Percentiles rank a stretch among this genome's conserved stretches.
Conservation (phyloP, 2,329 filamentous ascomycete species). For the Aureobasidium namibiae region DNA sequence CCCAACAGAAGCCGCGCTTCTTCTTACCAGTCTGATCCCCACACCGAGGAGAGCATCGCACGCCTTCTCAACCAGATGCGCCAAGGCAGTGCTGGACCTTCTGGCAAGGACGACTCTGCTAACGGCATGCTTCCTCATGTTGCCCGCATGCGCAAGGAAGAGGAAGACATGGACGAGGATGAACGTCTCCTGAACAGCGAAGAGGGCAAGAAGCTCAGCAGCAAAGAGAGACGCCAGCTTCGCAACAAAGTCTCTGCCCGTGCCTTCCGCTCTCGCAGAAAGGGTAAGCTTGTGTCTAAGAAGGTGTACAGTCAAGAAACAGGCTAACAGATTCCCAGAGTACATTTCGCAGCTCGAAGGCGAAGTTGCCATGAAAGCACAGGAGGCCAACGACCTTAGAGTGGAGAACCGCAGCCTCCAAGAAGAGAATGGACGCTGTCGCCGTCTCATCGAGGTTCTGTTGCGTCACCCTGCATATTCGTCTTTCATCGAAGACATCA, state of each 20-base stretch:
- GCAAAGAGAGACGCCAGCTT: constrained; percentile 93
- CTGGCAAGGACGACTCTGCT: constrained; percentile 39
- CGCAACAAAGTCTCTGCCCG: constrained; percentile 98
- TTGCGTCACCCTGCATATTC: constrained; percentile 42
- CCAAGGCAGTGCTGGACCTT: constrained; percentile 54
- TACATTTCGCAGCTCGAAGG: constrained; percentile 92
- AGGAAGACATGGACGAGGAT: constrained; percentile 98
- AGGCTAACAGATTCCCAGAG: constrained; percentile 59
- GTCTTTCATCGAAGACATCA: constrained; percentile 38
- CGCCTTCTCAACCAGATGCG: constrained; percentile 90
- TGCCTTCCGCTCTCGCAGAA: constrained; percentile 94
- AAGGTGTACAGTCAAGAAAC: background rate
- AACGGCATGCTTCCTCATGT: constrained; percentile 53
- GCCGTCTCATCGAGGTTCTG: constrained; percentile 70
- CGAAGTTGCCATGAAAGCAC: constrained; percentile 75
- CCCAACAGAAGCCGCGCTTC: constrained; percentile 27
- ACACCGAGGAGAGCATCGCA: constrained; percentile 79
- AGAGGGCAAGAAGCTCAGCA: constrained; percentile 97
- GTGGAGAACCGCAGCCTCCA: constrained; percentile 71
- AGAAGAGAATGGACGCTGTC: constrained; percentile 47
- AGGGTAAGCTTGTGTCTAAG: constrained; percentile 59
- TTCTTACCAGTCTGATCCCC: constrained; percentile 37
- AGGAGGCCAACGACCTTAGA: constrained; percentile 74
- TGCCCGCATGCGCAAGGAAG: constrained; percentile 75
- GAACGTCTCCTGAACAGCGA: constrained; percentile 90